Evolutionary conservation across 805 yeast genomes (phyloP).

Genomic region (Cephaloascus fragrans): DNA sequence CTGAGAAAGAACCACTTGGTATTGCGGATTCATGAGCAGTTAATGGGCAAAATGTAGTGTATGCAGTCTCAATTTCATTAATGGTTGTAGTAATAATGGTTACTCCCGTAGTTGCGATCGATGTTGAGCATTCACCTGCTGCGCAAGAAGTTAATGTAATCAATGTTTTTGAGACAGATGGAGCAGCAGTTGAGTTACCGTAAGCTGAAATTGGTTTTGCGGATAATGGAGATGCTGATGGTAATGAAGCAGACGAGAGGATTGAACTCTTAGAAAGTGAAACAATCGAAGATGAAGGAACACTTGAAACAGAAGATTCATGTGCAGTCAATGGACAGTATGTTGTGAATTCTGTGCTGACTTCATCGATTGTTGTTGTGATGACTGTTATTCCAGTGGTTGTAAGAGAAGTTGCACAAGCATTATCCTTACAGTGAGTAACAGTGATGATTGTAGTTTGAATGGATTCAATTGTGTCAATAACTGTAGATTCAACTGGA

Average conservation of each 20-base stretch:
- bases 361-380: conserved; percentile 13
- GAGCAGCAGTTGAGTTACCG: conserved; percentile 4
- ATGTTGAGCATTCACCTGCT: not conserved
- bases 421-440: conserved; percentile 10
- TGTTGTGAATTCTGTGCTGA: conserved; percentile 13
- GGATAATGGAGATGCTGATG: too few relatives aligned
- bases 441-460: conserved; percentile 9
- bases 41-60: conserved; percentile 19
- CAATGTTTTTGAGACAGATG: not conserved
- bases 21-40: not conserved
- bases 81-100: conserved; percentile 14
- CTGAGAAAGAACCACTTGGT: not conserved
- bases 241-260: too few relatives aligned
- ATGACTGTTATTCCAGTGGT: conserved; percentile 10
- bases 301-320: not conserved
- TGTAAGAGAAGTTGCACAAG: conserved; percentile 8
- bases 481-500: not conserved
- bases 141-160: not conserved
- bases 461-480: not conserved
- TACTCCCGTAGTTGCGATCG: conserved; percentile 11
- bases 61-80: conserved; percentile 14
- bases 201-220: too few relatives aligned
- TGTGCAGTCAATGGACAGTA: conserved; percentile 12
- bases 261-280: conserved; percentile 1
- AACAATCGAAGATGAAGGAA: not conserved